Conservation (phyloP, 163 green algal species). For the Chlamydomonas reinhardtii region DNA sequence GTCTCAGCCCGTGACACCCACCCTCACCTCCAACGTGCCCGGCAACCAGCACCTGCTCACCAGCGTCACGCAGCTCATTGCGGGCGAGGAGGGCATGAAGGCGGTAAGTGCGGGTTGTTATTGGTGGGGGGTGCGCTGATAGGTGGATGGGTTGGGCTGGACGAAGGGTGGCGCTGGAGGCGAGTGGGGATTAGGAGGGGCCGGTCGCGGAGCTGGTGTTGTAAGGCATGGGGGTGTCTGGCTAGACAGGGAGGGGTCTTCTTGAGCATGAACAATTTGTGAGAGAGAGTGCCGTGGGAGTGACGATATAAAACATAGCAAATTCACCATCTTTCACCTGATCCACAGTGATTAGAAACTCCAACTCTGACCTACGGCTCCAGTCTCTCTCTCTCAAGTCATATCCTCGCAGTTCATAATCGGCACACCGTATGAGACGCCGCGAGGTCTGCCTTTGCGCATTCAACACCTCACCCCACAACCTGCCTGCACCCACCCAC, state of each 20-base stretch:
- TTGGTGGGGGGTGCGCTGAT: too few species aligned
- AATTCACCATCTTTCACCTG: conserved; percentile 57
- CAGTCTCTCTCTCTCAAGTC: too few species aligned
- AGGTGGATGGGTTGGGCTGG: not conserved
- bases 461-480: too few species aligned
- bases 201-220: too few species aligned
- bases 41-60: conserved; percentile 84
- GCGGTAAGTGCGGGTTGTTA: conserved; percentile 63
- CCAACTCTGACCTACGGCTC: not conserved
- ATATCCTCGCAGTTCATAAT: too few species aligned
- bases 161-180: not conserved
- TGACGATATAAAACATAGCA: conserved; percentile 24
- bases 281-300: not conserved
- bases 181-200: not conserved
- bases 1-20: conserved; percentile 71
- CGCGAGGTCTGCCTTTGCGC: too few species aligned
- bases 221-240: too few species aligned
- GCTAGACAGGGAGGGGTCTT: too few species aligned
- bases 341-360: conserved; percentile 31
- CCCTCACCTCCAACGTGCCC: conserved; percentile 77
- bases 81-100: conserved; percentile 70
- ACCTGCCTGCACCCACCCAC: too few species aligned
- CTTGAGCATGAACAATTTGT: too few species aligned
- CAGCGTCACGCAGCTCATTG: conserved; percentile 76
- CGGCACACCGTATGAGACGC: too few species aligned